Conservation (phyloP, 352 stramenopile genomes). For the Phytophthora sp. region DNA sequence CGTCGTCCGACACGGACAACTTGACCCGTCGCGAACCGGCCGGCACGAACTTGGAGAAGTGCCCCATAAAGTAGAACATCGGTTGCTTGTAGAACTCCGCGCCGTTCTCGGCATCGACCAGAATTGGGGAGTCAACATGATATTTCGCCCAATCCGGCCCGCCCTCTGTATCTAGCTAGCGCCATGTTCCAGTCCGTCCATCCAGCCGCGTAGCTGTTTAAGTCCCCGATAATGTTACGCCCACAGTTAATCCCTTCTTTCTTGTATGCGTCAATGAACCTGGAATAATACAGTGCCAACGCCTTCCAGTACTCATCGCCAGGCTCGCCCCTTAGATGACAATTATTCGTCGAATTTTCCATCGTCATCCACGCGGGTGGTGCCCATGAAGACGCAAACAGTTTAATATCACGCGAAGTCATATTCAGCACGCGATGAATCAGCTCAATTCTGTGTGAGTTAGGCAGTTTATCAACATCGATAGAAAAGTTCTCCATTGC, state of each 20-base stretch:
- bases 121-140: constrained; percentile 73
- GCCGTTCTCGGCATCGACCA: constrained; percentile 60
- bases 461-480: constrained; percentile 56
- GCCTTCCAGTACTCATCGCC: constrained; percentile 52
- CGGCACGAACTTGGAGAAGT: constrained; percentile 72
- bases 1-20: constrained; percentile 23
- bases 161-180: constrained; percentile 64
- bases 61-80: constrained; percentile 76
- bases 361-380: constrained; percentile 82
- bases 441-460: constrained; percentile 39
- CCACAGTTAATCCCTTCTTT: constrained; percentile 63
- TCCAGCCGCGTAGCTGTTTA: constrained; percentile 70
- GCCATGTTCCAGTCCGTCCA: constrained; percentile 93
- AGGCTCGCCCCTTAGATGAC: constrained; percentile 44
- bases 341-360: constrained; percentile 48
- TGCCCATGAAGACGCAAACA: constrained; percentile 79
- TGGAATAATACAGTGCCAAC: constrained; percentile 79
- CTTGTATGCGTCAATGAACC: constrained; percentile 77
- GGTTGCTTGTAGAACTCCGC: constrained; percentile 80
- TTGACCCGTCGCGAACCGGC: constrained; percentile 49
- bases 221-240: constrained; percentile 86
- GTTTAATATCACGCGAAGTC: constrained; percentile 46
- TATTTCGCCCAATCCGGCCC: constrained; percentile 82
- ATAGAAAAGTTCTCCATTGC: constrained; percentile 67
- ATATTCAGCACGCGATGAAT: constrained; percentile 43